Conservation (phyloP, 345 rosid species). For the Laguncularia racemosa region DNA sequence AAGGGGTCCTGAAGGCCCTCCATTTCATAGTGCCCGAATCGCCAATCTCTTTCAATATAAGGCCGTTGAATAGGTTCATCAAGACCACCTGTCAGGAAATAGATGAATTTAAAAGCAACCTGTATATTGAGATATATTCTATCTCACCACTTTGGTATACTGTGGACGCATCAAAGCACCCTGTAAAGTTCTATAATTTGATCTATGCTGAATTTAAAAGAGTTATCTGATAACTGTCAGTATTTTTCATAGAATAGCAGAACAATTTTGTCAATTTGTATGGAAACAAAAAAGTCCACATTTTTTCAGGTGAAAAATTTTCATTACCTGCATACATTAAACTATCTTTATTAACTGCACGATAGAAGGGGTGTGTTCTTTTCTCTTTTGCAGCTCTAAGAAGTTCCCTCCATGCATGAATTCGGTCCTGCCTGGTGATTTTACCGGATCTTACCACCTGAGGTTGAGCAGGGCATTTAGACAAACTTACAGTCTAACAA, state of each 20-base stretch:
- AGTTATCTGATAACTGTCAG: no score
- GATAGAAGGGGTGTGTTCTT: slow-evolving; percentile 64
- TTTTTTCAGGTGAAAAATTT: background rate
- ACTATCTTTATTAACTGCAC: slow-evolving; percentile 59
- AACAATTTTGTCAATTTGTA: background rate
- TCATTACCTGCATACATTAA: slow-evolving; percentile 92
- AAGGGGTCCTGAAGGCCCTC: slow-evolving; percentile 94
- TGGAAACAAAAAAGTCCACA: background rate
- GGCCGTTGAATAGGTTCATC: slow-evolving; percentile 61
- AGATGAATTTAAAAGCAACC: no score
- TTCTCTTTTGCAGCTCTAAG: slow-evolving; percentile 54
- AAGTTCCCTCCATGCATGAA: slow-evolving; percentile 68
- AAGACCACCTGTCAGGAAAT: slow-evolving; percentile 59
- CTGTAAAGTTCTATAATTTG: no score
- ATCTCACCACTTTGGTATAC: no score
- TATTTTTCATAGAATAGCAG: no score
- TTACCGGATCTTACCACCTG: slow-evolving; percentile 68
- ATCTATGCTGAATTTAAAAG: no score
- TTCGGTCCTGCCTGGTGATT: slow-evolving; percentile 56
- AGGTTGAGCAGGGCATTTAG: slow-evolving; percentile 1
- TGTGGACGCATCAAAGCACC: no score
- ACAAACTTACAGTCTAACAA: no score
- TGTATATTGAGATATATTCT: background rate
- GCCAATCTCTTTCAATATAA: slow-evolving; percentile 67
- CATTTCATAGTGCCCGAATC: slow-evolving; percentile 92